Evolutionary conservation across 805 yeast species (phyloP), one percentile per base, ranked within the genome.

Genomic region (Helenozyma rhizophorensis): DNA sequence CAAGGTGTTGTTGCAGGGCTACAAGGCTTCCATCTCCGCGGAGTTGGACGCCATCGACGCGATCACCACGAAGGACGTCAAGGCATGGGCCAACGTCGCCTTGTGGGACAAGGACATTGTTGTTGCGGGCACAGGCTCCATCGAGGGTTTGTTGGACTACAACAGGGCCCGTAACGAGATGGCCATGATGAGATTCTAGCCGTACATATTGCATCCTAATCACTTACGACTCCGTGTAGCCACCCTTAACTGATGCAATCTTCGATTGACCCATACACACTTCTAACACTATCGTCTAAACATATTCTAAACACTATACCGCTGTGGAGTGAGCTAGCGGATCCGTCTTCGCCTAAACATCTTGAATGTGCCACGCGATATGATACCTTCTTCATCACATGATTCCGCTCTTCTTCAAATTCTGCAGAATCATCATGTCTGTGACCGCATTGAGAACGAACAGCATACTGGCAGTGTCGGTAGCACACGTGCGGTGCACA

Each of bases 401-500:
- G 28, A 87, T 63, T 4, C 96, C 96, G 52, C 87, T 80, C 50
- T 73, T 76, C 57, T 80, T 77, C 55, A 90, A 60, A 53, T 84
- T 89, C 49, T 83, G 83, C 53, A 84, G 90, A 19, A 90, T 75
- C 28, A 93, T 76, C 76, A 87, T 71, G 61, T 93, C 97, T 1
- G 97, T 87, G 7, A 88, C 96, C 0, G 97, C 96, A 4, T 84
- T 76, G 36, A 93, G 68, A 12, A 93, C 96, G 51, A 89, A 90
- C 51, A 76, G 74, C 96, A 93, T 93, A 18, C 88, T 76, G 34
- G 76, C 69, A 0, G 94, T 76, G 56, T 93, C 97, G 0, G 98
- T 93, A 0, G 98, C 98, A 62, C 97, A 88, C 1, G 98, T 93
- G 44, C 88, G 67, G 61, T 88, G 96, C 14, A 86, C 83, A 54